Conservation (phyloP, 257 asterid species). For the Solanum etuberosum region DNA sequence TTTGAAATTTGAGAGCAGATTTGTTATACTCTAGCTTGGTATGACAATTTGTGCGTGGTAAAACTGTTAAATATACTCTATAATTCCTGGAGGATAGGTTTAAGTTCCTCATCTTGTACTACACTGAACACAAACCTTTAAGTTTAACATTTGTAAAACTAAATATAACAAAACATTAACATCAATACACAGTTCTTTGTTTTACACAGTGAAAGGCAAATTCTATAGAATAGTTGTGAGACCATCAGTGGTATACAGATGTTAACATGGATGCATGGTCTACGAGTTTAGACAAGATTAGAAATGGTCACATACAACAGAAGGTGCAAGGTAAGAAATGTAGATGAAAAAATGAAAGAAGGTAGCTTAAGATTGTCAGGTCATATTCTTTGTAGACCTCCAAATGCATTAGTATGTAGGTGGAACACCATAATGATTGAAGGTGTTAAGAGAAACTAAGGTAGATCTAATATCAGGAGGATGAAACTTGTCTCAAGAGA, state of each 20-base stretch:
- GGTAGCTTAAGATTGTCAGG: not conserved
- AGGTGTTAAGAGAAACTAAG: not conserved
- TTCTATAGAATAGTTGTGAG: not conserved
- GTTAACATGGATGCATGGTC: not conserved
- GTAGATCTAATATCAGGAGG: not conserved
- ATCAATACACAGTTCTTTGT: not conserved
- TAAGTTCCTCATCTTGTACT: not conserved
- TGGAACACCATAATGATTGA: not conserved
- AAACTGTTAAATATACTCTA: not conserved
- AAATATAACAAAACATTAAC: not conserved
- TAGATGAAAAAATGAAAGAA: not conserved
- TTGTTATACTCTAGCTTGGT: not conserved
- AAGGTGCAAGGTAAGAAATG: not conserved
- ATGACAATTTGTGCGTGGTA: not conserved
- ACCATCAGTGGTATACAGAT: not conserved
- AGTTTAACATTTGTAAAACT: not conserved
- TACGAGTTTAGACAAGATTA: not conserved
- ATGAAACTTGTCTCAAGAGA: not conserved
- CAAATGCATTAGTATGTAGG: not conserved
- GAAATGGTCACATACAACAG: not conserved
- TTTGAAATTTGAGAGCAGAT: not conserved
- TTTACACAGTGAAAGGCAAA: not conserved
- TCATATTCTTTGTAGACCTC: not conserved
- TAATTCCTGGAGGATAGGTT: not conserved
- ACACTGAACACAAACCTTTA: not conserved